Base-by-base conservation (phyloP, 2,329 filamentous ascomycete species). In the Boeremia lycopersici region DNA sequence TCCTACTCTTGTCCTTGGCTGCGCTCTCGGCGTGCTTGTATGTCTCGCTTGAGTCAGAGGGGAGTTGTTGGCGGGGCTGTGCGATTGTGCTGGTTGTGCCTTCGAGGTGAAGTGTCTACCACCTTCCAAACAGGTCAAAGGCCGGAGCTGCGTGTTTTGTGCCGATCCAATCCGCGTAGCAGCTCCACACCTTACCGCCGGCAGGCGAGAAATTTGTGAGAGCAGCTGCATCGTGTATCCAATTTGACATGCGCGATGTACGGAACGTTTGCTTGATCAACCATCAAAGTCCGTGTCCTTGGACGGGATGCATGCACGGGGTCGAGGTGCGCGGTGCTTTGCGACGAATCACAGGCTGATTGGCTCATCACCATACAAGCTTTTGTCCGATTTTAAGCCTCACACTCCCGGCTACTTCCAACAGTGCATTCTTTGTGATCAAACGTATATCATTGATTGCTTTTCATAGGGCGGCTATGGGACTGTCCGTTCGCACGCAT, bases 381-480 rank as follows among this genome's bases (percentile, higher is more conserved):
- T 49, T 44, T 41, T 29, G 45, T 29, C 26, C 28, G 19, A 8
- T 30, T 23, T 7, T 28, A 25, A 25, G 7, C 7, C 31, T n/a
- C 13, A 11, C 7, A 28, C 11, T 29, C n/a, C 13, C 12, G 29
- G 23, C 38, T 45, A 35, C 51, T 39, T 31, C 17, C 23, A 13
- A n/a, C 10, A 30, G 29, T 36, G 25, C 23, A 34, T 17, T n/a
- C 23, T 10, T 7, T 56, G 36, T 51, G 48, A 57, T 48, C 55
- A 57, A 57, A 50, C 50, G 38, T 57, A 53, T 57, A 39, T 51
- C 48, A 54, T 57, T 57, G 55, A 57, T 49, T 54, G 49, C 55
- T 59, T 59, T 59, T 53, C 45, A 52, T 53, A 47, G 46, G 45
- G 42, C 35, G 39, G 48, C 45, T 39, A 46, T 19, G n/a, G 48